Evolutionary conservation across 1,284 basidiomycete species (phyloP), one percentile per base, ranked within the genome.

Genomic region (Pascua guehoae): DNA sequence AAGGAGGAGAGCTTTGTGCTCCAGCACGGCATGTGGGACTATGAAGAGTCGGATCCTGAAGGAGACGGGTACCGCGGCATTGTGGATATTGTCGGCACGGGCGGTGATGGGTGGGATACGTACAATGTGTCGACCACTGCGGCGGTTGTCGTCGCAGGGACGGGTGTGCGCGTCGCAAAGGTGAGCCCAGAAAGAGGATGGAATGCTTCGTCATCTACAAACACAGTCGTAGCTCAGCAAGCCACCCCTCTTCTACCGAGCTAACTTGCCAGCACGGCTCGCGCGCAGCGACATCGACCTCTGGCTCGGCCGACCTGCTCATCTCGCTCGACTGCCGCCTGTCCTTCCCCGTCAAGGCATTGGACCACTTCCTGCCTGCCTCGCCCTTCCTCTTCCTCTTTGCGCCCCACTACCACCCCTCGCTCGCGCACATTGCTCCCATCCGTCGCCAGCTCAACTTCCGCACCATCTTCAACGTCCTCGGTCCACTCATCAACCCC

Each of bases 121-220:
- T 98, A 95, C 82, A 98, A 98, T 74, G 94, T 98, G 46, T 95
- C 91, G 69, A 98, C 95, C 0, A 89, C 92, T 0, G 95, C 95
- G 2, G 93, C 86, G 4, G 85, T 98, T 59, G 91, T 98, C 16
- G 94, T 94, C 24, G 92, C 92, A 16, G 95, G 95, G 14, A 90
- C 93, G 0, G 95, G 95, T 14, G 89, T 91, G 1, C 82, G 91
- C 51, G 91, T 98, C 0, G 86, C 93, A 76, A 98, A 98, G 82
- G 91, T 92, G 69, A 62, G 82, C 63, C 12, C 4, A 14, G 10
- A 8, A 5, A 10, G n/a, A 18, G 10, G 36, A 12, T 37, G 8
- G 11, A 39, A 16, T 11, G 16, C 38, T 18, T 37, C 12, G 17
- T 41, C 12, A 41, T 8, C n/a, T 16, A 8, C 4, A n/a, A 4